Conservation (phyloP, 345 rosid species). For the Bruguiera parviflora region DNA sequence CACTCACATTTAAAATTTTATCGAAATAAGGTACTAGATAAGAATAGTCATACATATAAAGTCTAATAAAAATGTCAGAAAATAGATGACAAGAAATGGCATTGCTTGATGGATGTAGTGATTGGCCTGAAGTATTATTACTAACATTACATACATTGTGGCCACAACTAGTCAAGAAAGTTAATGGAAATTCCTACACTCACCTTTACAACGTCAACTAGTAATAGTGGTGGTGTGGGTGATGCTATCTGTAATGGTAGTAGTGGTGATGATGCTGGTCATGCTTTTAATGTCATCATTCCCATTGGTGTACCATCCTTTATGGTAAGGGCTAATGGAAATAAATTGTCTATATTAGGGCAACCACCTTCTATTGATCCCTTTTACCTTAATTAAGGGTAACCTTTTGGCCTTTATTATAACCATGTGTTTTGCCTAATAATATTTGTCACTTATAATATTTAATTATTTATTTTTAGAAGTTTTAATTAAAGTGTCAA, state of each 20-base stretch:
- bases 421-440: background rate
- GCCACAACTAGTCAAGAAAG: conserved; percentile 99
- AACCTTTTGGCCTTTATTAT: conserved; percentile 4
- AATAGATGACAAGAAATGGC: conserved; percentile 97
- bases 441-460: too few relatives aligned
- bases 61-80: conserved; percentile 89
- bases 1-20: too few relatives aligned
- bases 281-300: background rate
- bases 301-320: conserved; percentile 28
- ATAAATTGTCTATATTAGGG: conserved; percentile 40
- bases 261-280: conserved; percentile 14
- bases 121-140: conserved; percentile 88
- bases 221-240: conserved; percentile 13
- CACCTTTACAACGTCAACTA: conserved; percentile 18
- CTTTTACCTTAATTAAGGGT: conserved; percentile 57
- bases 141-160: conserved; percentile 93
- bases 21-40: conserved; percentile 61
- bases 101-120: conserved; percentile 91
- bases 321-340: conserved; percentile 33
- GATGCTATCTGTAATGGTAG: background rate
- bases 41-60: conserved; percentile 82
- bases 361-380: conserved; percentile 56
- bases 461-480: too few relatives aligned
- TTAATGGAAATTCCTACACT: conserved; percentile 91
- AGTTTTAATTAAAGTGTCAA: too few relatives aligned